phyloP scores from a whole-genome alignment of 805 yeast genomes.

The Saccharomycopsis schoenii region DNA sequence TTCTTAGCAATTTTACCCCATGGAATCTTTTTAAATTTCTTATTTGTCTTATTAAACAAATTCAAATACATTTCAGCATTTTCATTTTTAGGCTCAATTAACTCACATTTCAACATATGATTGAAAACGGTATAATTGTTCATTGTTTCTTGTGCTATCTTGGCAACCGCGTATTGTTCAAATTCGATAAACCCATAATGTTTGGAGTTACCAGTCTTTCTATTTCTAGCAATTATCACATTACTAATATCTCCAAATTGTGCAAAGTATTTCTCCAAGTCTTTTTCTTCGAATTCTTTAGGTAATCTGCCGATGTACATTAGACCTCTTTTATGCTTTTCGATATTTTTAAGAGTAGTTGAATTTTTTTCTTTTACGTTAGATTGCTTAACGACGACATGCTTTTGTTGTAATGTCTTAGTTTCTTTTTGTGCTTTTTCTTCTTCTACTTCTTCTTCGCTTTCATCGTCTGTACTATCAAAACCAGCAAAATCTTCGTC shows the following conservation, averaged over 20 bases:
- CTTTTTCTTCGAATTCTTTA: conserved; percentile 79
- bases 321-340: conserved; percentile 44
- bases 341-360: conserved; percentile 19
- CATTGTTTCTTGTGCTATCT: conserved; percentile 91
- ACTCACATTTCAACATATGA: conserved; percentile 67
- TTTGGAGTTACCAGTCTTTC: conserved; percentile 81
- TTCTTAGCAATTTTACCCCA: conserved; percentile 45
- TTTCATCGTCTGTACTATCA: conserved; percentile 20
- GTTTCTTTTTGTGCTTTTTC: conserved; percentile 18
- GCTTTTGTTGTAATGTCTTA: conserved; percentile 18
- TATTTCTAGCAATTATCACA: conserved; percentile 77
- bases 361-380: conserved; percentile 20
- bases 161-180: conserved; percentile 61
- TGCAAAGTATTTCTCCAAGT: conserved; percentile 62
- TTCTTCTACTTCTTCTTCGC: conserved; percentile 12
- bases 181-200: conserved; percentile 91
- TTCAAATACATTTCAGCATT: conserved; percentile 28
- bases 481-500: conserved; percentile 18
- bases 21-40: conserved; percentile 47
- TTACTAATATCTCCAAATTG: conserved; percentile 85
- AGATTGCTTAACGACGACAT: conserved; percentile 21
- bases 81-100: conserved; percentile 29
- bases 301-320: conserved; percentile 90
- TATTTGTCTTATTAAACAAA: conserved; percentile 48
- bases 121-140: conserved; percentile 85